phyloP scores from a whole-genome alignment of 495 filamentous ascomycete genomes.

The Podospora pseudocomata region DNA sequence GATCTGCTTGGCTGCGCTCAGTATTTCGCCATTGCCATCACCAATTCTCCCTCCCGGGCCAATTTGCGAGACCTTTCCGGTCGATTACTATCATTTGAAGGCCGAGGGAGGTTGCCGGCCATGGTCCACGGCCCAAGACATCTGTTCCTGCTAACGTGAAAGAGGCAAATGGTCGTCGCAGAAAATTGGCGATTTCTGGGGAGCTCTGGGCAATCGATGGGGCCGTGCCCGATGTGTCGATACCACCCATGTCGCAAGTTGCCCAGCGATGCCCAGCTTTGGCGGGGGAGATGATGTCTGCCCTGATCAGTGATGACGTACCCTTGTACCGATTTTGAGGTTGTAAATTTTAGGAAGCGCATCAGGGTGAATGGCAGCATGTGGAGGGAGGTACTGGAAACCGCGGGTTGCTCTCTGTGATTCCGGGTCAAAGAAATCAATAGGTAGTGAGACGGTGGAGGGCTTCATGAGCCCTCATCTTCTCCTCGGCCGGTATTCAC shows the following conservation, averaged over 20 bases:
- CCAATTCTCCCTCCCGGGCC: not conserved
- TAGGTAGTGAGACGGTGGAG: not conserved
- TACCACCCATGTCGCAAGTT: not conserved
- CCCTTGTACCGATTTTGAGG: not conserved
- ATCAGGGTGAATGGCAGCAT: not conserved
- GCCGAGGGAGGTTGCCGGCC: not conserved
- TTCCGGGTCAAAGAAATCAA: not conserved
- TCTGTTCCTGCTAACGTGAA: not conserved
- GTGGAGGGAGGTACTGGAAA: not conserved
- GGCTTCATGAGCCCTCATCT: not conserved
- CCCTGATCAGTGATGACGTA: not conserved
- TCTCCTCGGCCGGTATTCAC: not conserved
- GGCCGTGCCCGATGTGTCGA: not conserved
- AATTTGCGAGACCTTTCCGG: not conserved
- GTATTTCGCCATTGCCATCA: not conserved
- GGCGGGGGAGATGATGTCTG: constrained; percentile 2
- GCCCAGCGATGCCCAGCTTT: not conserved
- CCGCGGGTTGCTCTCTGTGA: not conserved
- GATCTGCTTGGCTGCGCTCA: not conserved
- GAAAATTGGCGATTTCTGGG: not conserved
- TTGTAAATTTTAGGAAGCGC: not conserved
- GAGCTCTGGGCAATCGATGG: not conserved
- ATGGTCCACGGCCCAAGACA: not conserved
- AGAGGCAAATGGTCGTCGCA: constrained; percentile 5
- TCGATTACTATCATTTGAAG: not conserved